Evolutionary conservation across 176 grass and related monocot genomes (phyloP).

Genomic region (Triticum dicoccoides): DNA sequence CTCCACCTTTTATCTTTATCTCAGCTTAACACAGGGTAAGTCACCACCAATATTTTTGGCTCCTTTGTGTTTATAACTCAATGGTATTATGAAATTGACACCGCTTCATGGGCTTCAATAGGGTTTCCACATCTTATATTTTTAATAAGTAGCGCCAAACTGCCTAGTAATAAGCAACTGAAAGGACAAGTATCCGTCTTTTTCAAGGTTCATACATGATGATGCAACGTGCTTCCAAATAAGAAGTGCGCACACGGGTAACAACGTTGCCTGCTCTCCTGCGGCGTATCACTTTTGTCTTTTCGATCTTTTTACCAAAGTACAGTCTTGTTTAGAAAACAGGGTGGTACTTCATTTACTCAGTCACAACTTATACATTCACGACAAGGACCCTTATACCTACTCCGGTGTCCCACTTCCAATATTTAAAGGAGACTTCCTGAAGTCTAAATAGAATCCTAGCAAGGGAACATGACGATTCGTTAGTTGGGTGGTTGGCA

Average conservation of each 20-base stretch:
- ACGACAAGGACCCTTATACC: conserved; percentile 18
- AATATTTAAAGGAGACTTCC: conserved; percentile 7
- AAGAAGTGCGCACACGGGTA: not conserved
- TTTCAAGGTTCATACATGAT: not conserved
- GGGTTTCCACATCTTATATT: not conserved
- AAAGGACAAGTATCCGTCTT: not conserved
- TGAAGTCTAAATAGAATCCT: not conserved
- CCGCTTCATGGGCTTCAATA: not conserved
- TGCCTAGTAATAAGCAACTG: conserved; percentile 1
- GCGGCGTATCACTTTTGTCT: not conserved
- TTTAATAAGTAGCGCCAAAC: not conserved
- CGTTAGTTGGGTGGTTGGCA: conserved; percentile 12
- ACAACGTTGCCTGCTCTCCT: not conserved
- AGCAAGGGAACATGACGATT: not conserved
- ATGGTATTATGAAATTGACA: not conserved
- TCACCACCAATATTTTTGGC: not conserved
- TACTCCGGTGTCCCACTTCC: not conserved
- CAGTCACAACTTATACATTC: not conserved
- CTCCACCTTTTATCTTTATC: conserved; percentile 79
- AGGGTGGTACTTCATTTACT: not conserved
- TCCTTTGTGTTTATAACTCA: not conserved
- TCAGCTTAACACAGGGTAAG: conserved; percentile 80
- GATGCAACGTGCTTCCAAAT: not conserved
- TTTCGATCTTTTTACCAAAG: conserved; percentile 3
- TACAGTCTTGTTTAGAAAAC: conserved; percentile 24